Base-by-base conservation (phyloP, 1,284 basidiomycete species). In the Cryptococcus sp. region DNA sequence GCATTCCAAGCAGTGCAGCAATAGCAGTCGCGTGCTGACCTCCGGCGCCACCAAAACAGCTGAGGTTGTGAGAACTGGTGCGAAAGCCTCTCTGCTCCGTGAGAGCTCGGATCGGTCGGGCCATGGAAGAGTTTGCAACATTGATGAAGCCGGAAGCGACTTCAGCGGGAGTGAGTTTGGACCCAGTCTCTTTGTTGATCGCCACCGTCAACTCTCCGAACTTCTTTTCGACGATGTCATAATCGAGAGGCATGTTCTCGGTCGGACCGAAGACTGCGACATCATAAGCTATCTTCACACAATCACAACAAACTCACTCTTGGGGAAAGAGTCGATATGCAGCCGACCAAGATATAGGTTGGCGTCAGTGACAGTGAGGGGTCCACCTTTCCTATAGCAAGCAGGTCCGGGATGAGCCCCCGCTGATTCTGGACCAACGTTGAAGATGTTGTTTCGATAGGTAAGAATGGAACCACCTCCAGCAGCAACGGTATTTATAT, bases 21-120 rank as follows among this genome's bases (percentile, higher is more conserved):
- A 77, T 69, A 15, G 63, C 66, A 52, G 71, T 73, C 5, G 67
- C 75, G 56, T 74, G 72, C 58, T 77, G 75, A 10, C 71, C 73
- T 47, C 75, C 75, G 2, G 75, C 75, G n/a, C 75, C 75, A n/a
- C 75, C 75, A 40, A 76, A 76, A 64, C 68, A 72, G 54, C 70
- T 69, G 0, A 76, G 62, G 43, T 70, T 65, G 55, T 76, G 72
- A 5, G 62, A 57, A 5, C 63, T 59, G 42, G 67, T 68, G 45
- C 67, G 66, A 50, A 71, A 75, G 15, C 74, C 74, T 30, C 74
- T 58, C 0, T 69, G 70, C 52, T 76, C 72, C 10, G 74, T 76
- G 10, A 76, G 58, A 2, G 93, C 87, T 6, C 93, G 86, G 56
- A 76, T 73, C 2, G 73, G 73, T 16, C 73, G 59, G 47, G 69